Conservation (phyloP, 148 eudicot species). For the Agrostemma githago region DNA sequence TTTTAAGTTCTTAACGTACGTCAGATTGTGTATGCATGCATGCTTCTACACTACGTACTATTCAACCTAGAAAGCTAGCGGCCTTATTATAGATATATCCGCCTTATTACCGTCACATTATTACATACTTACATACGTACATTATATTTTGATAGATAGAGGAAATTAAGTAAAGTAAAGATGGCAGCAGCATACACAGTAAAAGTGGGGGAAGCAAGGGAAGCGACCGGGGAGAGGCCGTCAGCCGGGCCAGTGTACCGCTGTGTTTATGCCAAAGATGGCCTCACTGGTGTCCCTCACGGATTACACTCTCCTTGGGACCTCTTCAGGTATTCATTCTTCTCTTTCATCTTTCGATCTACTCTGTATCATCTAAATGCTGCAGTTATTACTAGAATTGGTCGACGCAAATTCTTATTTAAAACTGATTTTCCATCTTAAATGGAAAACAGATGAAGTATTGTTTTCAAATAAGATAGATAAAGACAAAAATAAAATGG, state of each 20-base stretch:
- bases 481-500: too few relatives aligned
- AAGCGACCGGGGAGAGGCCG: constrained; percentile 42
- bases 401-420: too few relatives aligned
- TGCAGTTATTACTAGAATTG: too few relatives aligned
- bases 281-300: constrained; percentile 57
- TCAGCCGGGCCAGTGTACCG: constrained; percentile 81
- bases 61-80: too few relatives aligned
- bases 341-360: too few relatives aligned
- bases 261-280: constrained; percentile 75
- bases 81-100: background rate
- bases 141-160: background rate
- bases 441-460: too few relatives aligned
- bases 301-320: constrained; percentile 69
- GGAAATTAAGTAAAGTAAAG: background rate
- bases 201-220: constrained; percentile 60
- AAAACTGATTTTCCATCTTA: too few relatives aligned
- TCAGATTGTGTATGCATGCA: background rate
- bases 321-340: constrained; percentile 52
- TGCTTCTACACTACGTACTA: background rate
- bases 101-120: background rate
- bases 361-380: too few relatives aligned
- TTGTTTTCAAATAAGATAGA: too few relatives aligned
- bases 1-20: background rate
- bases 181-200: constrained; percentile 48
- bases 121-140: too few relatives aligned